Conservation (phyloP, 1,284 basidiomycete genomes). For the Fomes fomentarius region DNA sequence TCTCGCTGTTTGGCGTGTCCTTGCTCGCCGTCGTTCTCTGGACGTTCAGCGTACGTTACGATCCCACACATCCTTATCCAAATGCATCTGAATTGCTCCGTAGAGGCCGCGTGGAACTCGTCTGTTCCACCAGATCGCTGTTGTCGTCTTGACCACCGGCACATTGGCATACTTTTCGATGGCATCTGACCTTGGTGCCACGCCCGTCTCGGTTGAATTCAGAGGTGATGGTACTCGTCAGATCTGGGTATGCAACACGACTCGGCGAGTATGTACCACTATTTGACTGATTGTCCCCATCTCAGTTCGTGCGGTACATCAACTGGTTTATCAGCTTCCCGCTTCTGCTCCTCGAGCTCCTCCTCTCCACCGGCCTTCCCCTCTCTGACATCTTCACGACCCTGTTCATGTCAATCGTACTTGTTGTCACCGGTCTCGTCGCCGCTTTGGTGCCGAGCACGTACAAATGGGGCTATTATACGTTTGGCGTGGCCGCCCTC, state of each 20-base stretch:
- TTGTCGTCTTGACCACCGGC: constrained; percentile 49
- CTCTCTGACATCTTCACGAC: constrained; percentile 54
- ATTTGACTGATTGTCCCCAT: neutral
- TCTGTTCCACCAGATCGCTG: constrained; percentile 52
- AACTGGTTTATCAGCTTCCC: constrained; percentile 64
- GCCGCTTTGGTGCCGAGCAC: constrained; percentile 49
- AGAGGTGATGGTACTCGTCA: constrained; percentile 84
- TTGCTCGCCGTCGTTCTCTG: constrained; percentile 43
- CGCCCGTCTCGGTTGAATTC: constrained; percentile 85
- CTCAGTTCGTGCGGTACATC: constrained; percentile 53
- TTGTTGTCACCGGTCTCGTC: constrained; percentile 54
- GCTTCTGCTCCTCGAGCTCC: constrained; percentile 52
- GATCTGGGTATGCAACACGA: constrained; percentile 4
- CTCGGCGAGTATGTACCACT: neutral
- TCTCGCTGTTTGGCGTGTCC: constrained; percentile 50
- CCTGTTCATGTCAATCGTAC: constrained; percentile 54
- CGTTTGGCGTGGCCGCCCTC: constrained; percentile 48
- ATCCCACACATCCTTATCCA: no score
- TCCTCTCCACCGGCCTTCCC: constrained; percentile 54
- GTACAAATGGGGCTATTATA: constrained; percentile 59
- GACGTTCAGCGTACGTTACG: constrained; percentile 37
- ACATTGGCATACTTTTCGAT: constrained; percentile 55
- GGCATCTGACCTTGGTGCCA: constrained; percentile 43
- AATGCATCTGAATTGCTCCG: neutral
- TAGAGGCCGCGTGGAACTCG: constrained; percentile 45